Evolutionary conservation across 768 basidiomycete species (phyloP), one percentile per base, ranked within the genome.

Genomic region (Hygrocybe punicea): DNA sequence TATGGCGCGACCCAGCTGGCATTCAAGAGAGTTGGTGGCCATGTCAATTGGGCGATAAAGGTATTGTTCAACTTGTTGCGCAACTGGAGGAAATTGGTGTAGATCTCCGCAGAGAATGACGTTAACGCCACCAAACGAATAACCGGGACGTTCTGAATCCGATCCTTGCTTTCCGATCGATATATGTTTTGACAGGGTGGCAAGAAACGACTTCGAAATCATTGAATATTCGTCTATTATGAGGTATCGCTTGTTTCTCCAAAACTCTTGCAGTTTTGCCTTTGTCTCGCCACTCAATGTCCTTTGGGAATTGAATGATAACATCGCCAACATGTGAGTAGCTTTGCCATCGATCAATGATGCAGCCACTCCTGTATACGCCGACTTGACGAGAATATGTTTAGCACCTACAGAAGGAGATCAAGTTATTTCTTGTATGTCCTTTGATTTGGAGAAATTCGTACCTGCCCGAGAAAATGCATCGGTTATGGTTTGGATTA

Each of bases 41-140:
- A n/a, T 10, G 17, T 37, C 34, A 3, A n/a, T 23, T 14, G 51
- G 34, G 16, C 13, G n/a, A 33, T 35, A 51, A 5, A 51, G 21
- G 11, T 25, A 11, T 37, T 6, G 29, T 35, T 7, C 8, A n/a
- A 13, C 10, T 25, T 10, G 14, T 5, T 7, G 5, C 13, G 14
- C 50, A 11, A 62, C 59, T n/a, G 56, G 72, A 62, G 51, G 48
- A 59, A 74, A 73, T 58, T 75, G 72, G 47, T 73, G 72, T 21
- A 75, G 60, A 53, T 73, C 71, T 6, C 73, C 72, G 39, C 55
- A 62, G 0, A 75, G 49, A 24, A 75, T 69, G 14, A 75, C 60
- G 58, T 66, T 75, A 7, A 73, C 33, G 0, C 71, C 69, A 6
- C 49, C 52, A 23, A 44, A 70, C 63, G 39, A 17, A n/a, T 14